Evolutionary conservation across 2,329 filamentous ascomycete species (phyloP).

Genomic region (Epichloe coenophiala): DNA sequence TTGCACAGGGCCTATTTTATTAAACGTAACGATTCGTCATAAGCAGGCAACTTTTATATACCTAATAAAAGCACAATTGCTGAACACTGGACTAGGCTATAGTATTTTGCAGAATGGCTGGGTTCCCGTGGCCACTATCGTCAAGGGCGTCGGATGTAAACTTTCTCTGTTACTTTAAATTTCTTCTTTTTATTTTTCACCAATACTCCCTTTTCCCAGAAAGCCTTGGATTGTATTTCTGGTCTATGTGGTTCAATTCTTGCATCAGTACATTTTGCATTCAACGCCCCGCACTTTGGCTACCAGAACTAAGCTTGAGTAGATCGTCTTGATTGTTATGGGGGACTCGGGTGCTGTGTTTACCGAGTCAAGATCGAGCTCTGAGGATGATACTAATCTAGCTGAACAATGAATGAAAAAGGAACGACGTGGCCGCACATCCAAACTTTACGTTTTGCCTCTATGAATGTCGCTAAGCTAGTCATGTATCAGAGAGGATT

Average conservation of each 20-base stretch:
- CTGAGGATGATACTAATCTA: neutral
- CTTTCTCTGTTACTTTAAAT: neutral
- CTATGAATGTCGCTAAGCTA: too few relatives aligned
- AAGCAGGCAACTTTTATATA: conserved; percentile 7
- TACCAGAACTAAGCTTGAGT: neutral
- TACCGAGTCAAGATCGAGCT: neutral
- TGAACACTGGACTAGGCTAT: neutral
- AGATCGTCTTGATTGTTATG: neutral
- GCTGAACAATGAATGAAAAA: neutral
- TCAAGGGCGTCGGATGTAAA: neutral
- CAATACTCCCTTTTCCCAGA: neutral
- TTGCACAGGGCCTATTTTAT: conserved; percentile 44
- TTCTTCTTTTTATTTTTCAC: neutral
- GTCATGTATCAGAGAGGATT: neutral
- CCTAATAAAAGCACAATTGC: neutral
- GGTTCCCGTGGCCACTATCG: neutral
- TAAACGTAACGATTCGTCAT: conserved; percentile 32
- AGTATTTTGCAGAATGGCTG: neutral
- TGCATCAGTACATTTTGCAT: neutral
- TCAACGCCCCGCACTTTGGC: neutral
- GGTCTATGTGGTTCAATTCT: neutral
- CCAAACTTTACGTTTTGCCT: too few relatives aligned
- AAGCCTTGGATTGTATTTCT: neutral
- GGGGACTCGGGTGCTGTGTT: neutral
- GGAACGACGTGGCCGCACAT: too few relatives aligned